These are phyloP conservation scores for Dissophora globulifera DNA, from an alignment of 192 early-diverging fungal genomes.

Conservation along the genomic window DNA sequence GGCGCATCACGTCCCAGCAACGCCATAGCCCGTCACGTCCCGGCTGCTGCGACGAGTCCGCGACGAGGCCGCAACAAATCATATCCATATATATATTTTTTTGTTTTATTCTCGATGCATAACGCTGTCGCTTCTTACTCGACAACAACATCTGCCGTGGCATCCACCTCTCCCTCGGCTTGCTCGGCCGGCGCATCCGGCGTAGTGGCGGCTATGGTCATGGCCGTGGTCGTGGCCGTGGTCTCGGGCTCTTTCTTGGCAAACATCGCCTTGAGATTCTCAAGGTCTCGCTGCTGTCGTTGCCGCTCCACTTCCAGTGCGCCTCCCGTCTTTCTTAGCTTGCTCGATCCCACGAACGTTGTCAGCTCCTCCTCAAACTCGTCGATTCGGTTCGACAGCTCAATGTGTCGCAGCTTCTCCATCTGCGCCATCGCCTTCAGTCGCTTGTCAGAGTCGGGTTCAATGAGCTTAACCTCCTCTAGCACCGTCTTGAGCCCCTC, in stretches of 20 bases:
- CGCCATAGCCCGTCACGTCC: no score
- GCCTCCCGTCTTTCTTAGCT: conserved; percentile 81
- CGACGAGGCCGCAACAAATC: no score
- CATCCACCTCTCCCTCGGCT: no score
- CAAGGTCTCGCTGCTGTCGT: conserved; percentile 73
- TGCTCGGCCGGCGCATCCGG: no score
- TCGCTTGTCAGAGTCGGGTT: conserved; percentile 71
- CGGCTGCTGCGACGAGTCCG: no score
- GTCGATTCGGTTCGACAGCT: conserved; percentile 75
- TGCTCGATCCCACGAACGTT: conserved; percentile 70
- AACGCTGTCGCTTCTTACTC: no score
- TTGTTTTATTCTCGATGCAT: no score
- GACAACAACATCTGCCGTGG: no score
- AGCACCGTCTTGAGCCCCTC: conserved; percentile 75
- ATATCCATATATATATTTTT: no score
- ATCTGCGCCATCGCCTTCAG: conserved; percentile 73
- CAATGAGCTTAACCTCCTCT: conserved; percentile 74
- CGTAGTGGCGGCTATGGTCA: no score
- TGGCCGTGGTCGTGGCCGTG: no score
- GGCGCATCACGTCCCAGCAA: no score
- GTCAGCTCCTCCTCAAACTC: conserved; percentile 82
- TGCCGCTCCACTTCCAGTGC: conserved; percentile 76
- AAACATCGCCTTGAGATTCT: conserved; percentile 68
- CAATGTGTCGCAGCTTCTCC: conserved; percentile 72
- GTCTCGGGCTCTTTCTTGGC: neutral